Conservation (phyloP, 768 basidiomycete species). For the Suillus decipiens region DNA sequence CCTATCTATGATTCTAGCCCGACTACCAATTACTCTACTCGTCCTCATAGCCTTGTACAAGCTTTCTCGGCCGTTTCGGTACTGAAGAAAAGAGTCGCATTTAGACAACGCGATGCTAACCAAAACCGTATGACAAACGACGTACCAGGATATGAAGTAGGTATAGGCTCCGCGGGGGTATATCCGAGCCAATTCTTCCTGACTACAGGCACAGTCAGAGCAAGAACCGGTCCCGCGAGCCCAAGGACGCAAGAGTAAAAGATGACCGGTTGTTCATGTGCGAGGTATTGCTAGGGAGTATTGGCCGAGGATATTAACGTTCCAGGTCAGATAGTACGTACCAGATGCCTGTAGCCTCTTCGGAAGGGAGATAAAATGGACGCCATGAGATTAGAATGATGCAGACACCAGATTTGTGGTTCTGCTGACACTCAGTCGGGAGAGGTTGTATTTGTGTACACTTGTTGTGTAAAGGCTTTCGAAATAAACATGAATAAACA, state of each 20-base stretch:
- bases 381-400: conserved; percentile 24
- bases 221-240: conserved; percentile 71
- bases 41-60: conserved; percentile 78
- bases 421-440: not conserved
- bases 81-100: conserved; percentile 41
- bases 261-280: conserved; percentile 89
- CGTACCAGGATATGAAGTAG: conserved; percentile 80
- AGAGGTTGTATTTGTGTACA: not conserved
- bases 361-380: conserved; percentile 32
- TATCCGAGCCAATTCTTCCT: conserved; percentile 71
- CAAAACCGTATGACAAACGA: conserved; percentile 13
- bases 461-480: conserved; percentile 6
- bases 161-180: conserved; percentile 64
- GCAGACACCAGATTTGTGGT: conserved; percentile 2
- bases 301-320: not conserved
- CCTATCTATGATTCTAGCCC: conserved; percentile 12
- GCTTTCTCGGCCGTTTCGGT: conserved; percentile 68
- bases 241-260: conserved; percentile 86
- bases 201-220: conserved; percentile 75
- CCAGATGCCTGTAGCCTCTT: conserved; percentile 31
- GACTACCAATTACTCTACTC: conserved; percentile 28
- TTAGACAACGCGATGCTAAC: not conserved
- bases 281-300: conserved; percentile 72
- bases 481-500: conserved; percentile 1
- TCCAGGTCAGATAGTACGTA: conserved; percentile 11